A percentile compares a stretch with the other conserved stretches of the same genome.
phyloP scores from a whole-genome alignment of 176 grass and related monocot species.

The Hsuehochloa calcarea region DNA sequence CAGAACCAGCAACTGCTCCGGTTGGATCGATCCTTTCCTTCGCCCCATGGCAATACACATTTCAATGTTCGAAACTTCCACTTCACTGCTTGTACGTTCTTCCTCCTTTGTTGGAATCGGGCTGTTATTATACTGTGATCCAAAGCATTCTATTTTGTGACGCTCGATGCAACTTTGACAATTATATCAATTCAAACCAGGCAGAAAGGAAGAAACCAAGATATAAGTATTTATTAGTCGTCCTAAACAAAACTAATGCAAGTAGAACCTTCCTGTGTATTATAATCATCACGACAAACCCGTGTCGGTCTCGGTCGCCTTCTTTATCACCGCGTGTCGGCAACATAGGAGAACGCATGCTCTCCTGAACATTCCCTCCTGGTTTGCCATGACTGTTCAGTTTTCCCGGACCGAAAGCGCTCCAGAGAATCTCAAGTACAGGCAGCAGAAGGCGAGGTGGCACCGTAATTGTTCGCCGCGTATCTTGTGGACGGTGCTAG shows the following conservation, averaged over 20 bases:
- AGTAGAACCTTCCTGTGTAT: slow-evolving; percentile 4
- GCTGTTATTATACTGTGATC: background rate
- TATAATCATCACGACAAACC: background rate
- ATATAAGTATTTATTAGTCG: background rate
- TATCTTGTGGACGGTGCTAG: background rate
- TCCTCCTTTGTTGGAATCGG: background rate
- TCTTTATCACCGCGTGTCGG: slow-evolving; percentile 23
- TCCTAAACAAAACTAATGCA: background rate
- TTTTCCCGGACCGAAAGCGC: background rate
- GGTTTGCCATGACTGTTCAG: background rate
- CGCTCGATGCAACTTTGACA: slow-evolving; percentile 37
- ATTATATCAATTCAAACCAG: slow-evolving; percentile 1
- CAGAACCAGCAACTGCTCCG: background rate
- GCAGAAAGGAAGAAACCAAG: background rate
- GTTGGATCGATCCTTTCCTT: background rate
- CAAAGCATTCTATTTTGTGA: slow-evolving; percentile 18
- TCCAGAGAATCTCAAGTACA: background rate
- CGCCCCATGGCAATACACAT: background rate
- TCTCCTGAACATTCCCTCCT: slow-evolving; percentile 14
- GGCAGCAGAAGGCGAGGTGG: background rate
- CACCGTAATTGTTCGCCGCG: background rate
- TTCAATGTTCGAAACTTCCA: background rate
- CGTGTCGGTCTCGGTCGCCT: slow-evolving; percentile 25
- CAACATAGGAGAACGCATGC: background rate
- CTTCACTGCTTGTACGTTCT: background rate